Percentiles rank a stretch among this genome's conserved stretches.
Conservation (phyloP, 257 asterid genomes). For the Fraxinus anomala region DNA sequence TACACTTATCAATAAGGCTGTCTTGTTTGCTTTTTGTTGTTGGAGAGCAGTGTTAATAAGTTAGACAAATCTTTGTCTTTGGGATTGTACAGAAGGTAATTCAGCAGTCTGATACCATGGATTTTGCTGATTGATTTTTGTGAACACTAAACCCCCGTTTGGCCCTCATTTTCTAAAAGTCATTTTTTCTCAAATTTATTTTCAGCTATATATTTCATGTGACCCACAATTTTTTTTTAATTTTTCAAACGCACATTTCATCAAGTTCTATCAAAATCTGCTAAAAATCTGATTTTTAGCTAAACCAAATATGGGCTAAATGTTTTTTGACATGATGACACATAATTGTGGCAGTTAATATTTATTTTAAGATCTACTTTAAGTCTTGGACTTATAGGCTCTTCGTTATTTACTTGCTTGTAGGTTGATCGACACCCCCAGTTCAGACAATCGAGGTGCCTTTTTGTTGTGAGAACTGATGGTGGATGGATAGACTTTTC, state of each 20-base stretch:
- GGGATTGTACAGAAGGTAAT: not conserved
- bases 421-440: constrained; percentile 94
- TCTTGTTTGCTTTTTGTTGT: not conserved
- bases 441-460: constrained; percentile 77
- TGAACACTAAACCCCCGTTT: not conserved
- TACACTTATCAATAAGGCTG: no score
- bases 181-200: no score
- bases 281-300: not conserved
- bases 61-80: not conserved
- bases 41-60: not conserved
- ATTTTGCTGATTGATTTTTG: not conserved
- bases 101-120: not conserved
- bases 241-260: no score
- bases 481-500: constrained; percentile 98
- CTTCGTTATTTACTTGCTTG: constrained; percentile 16
- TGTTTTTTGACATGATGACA: not conserved
- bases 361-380: not conserved
- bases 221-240: no score
- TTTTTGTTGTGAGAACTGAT: constrained; percentile 82
- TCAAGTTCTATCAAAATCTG: no score
- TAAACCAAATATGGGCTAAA: no score
- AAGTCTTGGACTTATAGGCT: not conserved
- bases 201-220: no score
- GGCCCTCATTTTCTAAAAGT: no score
- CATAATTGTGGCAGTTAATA: not conserved